A percentile compares a stretch with the other conserved stretches of the same genome.
Evolutionary conservation across 257 asterid species (phyloP).

Genomic region (Nicotiana undulata): DNA sequence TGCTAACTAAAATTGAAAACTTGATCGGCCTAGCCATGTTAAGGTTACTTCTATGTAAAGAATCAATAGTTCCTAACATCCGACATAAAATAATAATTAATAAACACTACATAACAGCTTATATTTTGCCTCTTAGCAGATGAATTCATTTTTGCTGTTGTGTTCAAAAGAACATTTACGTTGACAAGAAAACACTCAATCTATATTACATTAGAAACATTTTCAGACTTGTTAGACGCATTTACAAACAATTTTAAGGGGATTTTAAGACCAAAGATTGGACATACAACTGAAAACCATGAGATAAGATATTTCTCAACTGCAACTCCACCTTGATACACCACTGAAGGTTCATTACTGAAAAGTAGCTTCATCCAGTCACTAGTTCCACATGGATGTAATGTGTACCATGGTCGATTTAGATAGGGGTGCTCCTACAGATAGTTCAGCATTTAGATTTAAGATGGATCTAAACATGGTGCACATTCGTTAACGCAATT

Average conservation of each 20-base stretch:
- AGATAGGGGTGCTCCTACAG: conserved; percentile 69
- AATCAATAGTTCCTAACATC: background rate
- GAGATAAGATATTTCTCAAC: conserved; percentile 47
- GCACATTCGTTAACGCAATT: background rate
- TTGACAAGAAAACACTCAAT: background rate
- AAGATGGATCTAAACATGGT: background rate
- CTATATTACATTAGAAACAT: background rate
- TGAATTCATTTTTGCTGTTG: background rate
- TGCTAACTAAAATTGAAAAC: background rate
- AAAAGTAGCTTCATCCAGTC: conserved; percentile 85
- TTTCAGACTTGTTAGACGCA: background rate
- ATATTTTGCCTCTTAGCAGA: background rate
- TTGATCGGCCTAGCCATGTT: background rate
- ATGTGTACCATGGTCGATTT: conserved; percentile 71
- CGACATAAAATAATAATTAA: background rate
- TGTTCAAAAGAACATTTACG: background rate
- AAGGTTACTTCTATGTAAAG: background rate
- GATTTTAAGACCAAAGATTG: conserved; percentile 54
- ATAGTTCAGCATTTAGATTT: background rate
- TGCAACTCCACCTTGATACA: conserved; percentile 16
- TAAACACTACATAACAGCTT: background rate
- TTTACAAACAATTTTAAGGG: conserved; percentile 42
- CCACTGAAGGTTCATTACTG: conserved; percentile 22
- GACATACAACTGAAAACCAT: conserved; percentile 81
- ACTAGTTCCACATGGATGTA: conserved; percentile 89